Conservation (phyloP, 345 rosid species). For the Melaleuca alternifolia region DNA sequence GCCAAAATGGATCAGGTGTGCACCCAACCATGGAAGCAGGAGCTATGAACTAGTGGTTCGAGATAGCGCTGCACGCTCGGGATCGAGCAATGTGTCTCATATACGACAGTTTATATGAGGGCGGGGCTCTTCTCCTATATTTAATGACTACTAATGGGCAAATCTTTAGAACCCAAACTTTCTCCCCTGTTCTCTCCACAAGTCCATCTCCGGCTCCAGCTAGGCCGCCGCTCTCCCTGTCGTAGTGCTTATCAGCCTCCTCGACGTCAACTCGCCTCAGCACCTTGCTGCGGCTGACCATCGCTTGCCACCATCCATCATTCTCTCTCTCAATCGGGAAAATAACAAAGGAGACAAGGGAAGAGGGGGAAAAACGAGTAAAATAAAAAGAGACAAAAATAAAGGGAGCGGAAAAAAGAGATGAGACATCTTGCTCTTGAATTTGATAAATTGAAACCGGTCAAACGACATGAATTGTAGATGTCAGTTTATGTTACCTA, state of each 20-base stretch:
- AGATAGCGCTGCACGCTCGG: no score
- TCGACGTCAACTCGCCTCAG: rapidly evolving
- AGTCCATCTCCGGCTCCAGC: not conserved
- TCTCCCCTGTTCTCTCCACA: not conserved
- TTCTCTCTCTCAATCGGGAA: not conserved
- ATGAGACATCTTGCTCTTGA: not conserved
- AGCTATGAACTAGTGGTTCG: no score
- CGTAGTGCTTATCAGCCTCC: not conserved
- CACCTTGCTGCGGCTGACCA: rapidly evolving
- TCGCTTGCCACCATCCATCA: not conserved
- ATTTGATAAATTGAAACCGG: not conserved
- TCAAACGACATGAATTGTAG: not conserved
- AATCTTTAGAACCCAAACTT: not conserved
- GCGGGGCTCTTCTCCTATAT: not conserved
- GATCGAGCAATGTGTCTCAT: no score
- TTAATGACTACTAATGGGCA: not conserved
- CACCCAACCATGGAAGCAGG: rapidly evolving
- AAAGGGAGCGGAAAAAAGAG: not conserved
- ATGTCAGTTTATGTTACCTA: not conserved
- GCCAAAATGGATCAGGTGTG: not conserved
- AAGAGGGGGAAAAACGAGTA: not conserved
- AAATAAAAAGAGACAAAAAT: not conserved
- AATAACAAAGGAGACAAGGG: not conserved
- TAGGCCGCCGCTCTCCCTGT: not conserved
- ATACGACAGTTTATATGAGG: no score